These are phyloP conservation scores for Cydonia oblonga DNA, from an alignment of 331 rosid genomes.

Conservation along the genomic window DNA sequence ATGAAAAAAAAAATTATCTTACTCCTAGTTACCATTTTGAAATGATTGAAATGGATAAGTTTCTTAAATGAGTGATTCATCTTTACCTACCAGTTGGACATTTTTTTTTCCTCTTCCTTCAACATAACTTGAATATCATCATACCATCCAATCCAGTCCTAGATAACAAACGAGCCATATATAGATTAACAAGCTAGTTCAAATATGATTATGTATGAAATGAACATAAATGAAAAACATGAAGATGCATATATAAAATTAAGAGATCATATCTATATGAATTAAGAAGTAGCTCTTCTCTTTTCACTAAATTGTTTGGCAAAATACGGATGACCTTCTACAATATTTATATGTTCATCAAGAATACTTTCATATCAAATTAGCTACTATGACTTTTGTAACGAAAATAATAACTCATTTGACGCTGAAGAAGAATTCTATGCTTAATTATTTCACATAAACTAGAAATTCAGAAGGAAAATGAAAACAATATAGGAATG, in stretches of 20 bases:
- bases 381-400: no score
- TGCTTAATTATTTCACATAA: no score
- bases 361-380: no score
- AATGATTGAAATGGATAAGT: no score
- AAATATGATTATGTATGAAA: background rate
- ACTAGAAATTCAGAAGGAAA: background rate
- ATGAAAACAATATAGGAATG: background rate
- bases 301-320: background rate
- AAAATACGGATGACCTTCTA: background rate
- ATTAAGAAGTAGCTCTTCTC: background rate
- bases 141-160: background rate
- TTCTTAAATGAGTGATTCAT: background rate
- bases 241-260: background rate
- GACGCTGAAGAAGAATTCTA: no score
- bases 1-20: no score
- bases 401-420: no score
- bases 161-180: background rate
- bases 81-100: background rate
- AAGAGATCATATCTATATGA: background rate
- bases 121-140: background rate
- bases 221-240: background rate
- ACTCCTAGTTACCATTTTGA: no score
- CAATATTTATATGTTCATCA: no score
- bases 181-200: background rate
- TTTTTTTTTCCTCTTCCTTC: no score